A percentile compares a stretch with the other conserved stretches of the same genome.
Conservation (phyloP, 2,329 filamentous ascomycete species). For the Rachicladosporium sp. region DNA sequence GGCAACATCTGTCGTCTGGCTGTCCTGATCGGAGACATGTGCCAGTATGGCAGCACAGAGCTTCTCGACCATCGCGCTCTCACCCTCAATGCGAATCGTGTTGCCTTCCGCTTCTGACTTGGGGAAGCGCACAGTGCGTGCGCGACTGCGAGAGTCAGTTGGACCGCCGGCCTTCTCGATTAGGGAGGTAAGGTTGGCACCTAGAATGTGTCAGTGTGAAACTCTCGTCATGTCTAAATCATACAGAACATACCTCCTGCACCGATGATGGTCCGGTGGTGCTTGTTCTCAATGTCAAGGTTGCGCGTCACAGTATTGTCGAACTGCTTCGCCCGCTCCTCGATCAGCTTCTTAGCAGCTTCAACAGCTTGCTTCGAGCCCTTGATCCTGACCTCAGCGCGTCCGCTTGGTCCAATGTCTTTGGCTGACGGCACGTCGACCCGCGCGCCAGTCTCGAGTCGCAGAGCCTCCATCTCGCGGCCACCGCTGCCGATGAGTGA, state of each 20-base stretch:
- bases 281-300: conserved; percentile 85
- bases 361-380: conserved; percentile 85
- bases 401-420: conserved; percentile 50
- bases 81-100: conserved; percentile 78
- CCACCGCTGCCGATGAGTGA: conserved; percentile 86
- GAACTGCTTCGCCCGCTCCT: conserved; percentile 76
- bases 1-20: conserved; percentile 62
- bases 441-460: conserved; percentile 70
- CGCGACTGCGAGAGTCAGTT: conserved; percentile 69
- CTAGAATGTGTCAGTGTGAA: conserved; percentile 39
- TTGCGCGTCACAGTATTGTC: conserved; percentile 79
- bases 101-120: conserved; percentile 69
- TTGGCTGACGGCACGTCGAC: conserved; percentile 81
- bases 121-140: conserved; percentile 88
- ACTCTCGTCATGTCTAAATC: background rate
- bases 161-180: conserved; percentile 81
- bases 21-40: conserved; percentile 73
- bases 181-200: conserved; percentile 73
- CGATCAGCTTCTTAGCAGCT: conserved; percentile 78
- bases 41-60: conserved; percentile 71
- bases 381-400: conserved; percentile 81
- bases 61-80: conserved; percentile 72
- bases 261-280: conserved; percentile 83
- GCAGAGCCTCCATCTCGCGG: conserved; percentile 78
- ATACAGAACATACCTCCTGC: conserved; percentile 55